Percentiles rank a stretch among this genome's conserved stretches.
Conservation (phyloP, 768 basidiomycete genomes). For the Leccinum ochraceum region DNA sequence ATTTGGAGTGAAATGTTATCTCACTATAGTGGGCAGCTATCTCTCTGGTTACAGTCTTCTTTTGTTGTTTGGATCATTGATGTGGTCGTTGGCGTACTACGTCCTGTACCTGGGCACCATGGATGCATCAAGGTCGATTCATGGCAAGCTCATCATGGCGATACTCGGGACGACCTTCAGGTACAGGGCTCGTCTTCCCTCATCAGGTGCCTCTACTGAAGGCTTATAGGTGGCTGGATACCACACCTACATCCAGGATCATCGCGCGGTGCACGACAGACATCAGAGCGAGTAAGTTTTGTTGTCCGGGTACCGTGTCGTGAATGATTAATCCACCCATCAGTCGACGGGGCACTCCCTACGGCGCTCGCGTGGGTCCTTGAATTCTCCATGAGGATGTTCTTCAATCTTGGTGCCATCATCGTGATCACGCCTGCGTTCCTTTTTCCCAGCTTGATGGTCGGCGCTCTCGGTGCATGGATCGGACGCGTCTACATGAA, state of each 20-base stretch:
- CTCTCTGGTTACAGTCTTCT: background rate
- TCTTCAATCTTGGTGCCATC: conserved; percentile 6
- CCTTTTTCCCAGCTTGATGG: background rate
- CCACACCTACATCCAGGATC: background rate
- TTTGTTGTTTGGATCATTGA: background rate
- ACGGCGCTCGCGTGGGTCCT: background rate
- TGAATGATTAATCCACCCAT: background rate
- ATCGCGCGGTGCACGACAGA: conserved; percentile 5
- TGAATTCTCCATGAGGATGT: conserved; percentile 1
- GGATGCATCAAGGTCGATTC: background rate
- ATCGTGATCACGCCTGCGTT: conserved; percentile 1
- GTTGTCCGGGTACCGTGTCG: background rate
- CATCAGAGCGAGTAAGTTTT: conserved; percentile 1
- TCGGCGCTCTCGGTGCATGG: background rate
- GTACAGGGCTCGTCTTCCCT: background rate
- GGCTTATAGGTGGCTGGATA: background rate
- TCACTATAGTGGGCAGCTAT: background rate
- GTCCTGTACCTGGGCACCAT: background rate
- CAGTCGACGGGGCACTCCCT: background rate
- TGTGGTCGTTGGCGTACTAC: conserved; percentile 1
- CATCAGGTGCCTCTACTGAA: background rate
- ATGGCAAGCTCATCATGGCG: background rate
- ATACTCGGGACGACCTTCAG: conserved; percentile 6
- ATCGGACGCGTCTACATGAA: conserved; percentile 2
- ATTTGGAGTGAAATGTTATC: too few relatives aligned